Base-by-base conservation (phyloP, 495 filamentous ascomycete genomes). In the Hyaloscypha bicolor region DNA sequence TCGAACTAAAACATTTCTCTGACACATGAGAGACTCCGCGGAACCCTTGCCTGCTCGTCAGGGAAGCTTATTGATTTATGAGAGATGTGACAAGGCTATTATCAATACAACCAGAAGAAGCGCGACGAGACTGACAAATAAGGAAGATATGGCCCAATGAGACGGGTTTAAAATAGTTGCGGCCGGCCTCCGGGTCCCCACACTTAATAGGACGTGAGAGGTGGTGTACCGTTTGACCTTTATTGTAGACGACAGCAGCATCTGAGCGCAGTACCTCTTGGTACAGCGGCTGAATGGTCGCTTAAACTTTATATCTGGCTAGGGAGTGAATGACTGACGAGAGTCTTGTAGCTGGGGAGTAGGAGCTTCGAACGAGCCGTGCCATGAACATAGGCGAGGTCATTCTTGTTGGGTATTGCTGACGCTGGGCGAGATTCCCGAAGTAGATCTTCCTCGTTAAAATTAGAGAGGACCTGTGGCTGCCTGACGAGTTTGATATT, bases 271-370 rank as follows among this genome's bases (percentile, higher is more conserved):
- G 22, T 56, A 56, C 53, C 53, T 32, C 30, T 25, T 56, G 53
- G 19, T 56, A 31, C 53, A 16, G 53, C 53, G 53, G 53, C 53
- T 56, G 53, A 56, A 56, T 32, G 9, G 9, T 29, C 53, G n/a
- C 53, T 56, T 9, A 48, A 48, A 14, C 11, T 48, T 32, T 29
- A 56, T 56, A 29, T 22, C 9, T 32, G 53, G 21, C 19, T 32
- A 25, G 9, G 9, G 4, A 22, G 3, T 56, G 6, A 16, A 56
- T 5, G 25, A 32, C 3, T 9, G 53, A 56, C 6, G 53, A 30
- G 30, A 9, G 22, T 0, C 3, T 19, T 19, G 53, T 56, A 1
- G 21, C 53, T 56, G 21, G 53, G 16, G 30, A 56, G 19, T 1
- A 11, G 9, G 53, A 56, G 30, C 53, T 56, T 56, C 11, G 22